Conservation (phyloP, 805 yeast genomes). For the Monosporozyma siamensis region DNA sequence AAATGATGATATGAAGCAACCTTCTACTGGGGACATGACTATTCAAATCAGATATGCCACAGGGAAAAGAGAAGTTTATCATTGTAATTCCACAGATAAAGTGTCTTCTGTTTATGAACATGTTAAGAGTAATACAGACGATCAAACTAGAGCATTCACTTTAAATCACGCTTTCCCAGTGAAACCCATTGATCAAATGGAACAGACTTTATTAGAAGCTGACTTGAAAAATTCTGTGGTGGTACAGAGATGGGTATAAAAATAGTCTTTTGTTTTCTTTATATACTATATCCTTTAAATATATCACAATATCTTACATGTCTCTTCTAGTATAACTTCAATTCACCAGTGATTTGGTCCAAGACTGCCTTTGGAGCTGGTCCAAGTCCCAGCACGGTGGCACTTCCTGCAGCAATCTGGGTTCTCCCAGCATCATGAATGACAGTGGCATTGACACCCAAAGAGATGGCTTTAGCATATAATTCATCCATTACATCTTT, state of each 20-base stretch:
- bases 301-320: neutral
- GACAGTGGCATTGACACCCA: slow-evolving; percentile 68
- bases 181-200: slow-evolving; percentile 51
- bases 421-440: slow-evolving; percentile 97
- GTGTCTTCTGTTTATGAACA: slow-evolving; percentile 60
- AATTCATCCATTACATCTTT: slow-evolving; percentile 64
- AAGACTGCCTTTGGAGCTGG: slow-evolving; percentile 83
- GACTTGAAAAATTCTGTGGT: slow-evolving; percentile 77
- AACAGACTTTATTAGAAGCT: slow-evolving; percentile 57
- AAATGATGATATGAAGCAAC: slow-evolving; percentile 12
- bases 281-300: no score
- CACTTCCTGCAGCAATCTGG: slow-evolving; percentile 91
- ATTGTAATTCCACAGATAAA: slow-evolving; percentile 55
- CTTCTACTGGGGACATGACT: slow-evolving; percentile 49
- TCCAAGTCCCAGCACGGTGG: slow-evolving; percentile 93
- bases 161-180: slow-evolving; percentile 80
- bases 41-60: slow-evolving; percentile 79
- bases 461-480: slow-evolving; percentile 69
- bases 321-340: slow-evolving; percentile 52
- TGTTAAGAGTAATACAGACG: slow-evolving; percentile 42
- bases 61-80: slow-evolving; percentile 60
- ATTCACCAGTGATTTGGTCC: slow-evolving; percentile 72
- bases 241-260: slow-evolving; percentile 67
- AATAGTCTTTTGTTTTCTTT: neutral
- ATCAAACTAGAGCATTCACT: slow-evolving; percentile 43